Conservation (phyloP, 2,329 filamentous ascomycete genomes). For the Paraphaeosphaeria minitans region DNA sequence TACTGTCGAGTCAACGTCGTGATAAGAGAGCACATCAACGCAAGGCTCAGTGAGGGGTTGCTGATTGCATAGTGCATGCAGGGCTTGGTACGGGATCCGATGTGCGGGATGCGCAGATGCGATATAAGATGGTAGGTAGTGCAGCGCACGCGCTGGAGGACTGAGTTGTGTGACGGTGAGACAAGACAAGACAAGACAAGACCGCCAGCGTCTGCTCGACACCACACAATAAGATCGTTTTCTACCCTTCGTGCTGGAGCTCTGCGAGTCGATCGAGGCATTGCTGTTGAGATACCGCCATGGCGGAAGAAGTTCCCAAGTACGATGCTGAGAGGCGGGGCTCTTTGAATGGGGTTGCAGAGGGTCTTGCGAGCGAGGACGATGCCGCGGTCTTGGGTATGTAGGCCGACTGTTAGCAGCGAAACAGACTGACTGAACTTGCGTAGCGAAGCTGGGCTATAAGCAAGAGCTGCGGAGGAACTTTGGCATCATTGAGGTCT, state of each 20-base stretch:
- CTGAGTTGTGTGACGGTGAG: not conserved
- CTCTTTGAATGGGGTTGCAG: conserved; percentile 19
- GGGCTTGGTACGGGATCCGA: not conserved
- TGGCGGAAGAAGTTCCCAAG: conserved; percentile 16
- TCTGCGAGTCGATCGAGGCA: not conserved
- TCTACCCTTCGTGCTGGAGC: not conserved
- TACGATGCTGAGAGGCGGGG: conserved; percentile 20
- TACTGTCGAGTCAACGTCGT: not conserved
- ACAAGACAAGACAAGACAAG: not conserved
- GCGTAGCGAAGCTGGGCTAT: conserved; percentile 45
- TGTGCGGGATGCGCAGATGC: not conserved
- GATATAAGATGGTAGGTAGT: not conserved
- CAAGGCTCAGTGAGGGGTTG: not conserved
- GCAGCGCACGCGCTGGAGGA: not conserved
- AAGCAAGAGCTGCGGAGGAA: conserved; percentile 67
- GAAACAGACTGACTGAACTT: conserved; percentile 1
- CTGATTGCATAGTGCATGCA: conserved; percentile 5
- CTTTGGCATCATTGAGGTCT: conserved; percentile 67
- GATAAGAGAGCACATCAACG: not conserved
- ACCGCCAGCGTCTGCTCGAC: not conserved
- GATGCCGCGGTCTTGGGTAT: conserved; percentile 50
- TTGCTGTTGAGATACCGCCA: not conserved
- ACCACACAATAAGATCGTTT: too few species aligned
- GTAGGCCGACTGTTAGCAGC: not conserved
- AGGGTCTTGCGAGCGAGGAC: conserved; percentile 42